A percentile compares a stretch with the other conserved stretches of the same genome.
Conservation (phyloP, 768 basidiomycete species). For the Thelephora aurantiotincta region DNA sequence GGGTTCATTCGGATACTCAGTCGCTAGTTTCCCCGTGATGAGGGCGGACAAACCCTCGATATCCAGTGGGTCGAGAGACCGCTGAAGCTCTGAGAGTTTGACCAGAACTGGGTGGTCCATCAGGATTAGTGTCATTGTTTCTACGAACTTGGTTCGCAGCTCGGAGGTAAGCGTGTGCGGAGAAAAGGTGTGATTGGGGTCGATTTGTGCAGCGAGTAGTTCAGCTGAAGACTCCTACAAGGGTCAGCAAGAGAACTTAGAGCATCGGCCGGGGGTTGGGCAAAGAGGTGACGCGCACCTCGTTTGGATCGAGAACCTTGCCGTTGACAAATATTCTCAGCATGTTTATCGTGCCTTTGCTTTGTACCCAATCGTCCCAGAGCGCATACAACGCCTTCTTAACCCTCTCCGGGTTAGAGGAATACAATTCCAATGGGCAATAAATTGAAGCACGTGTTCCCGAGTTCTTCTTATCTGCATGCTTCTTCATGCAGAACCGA, state of each 20-base stretch:
- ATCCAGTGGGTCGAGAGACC: constrained; percentile 67
- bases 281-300: constrained; percentile 12
- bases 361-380: constrained; percentile 59
- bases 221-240: constrained; percentile 7
- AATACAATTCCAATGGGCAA: constrained; percentile 88
- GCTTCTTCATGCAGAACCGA: constrained; percentile 70
- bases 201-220: constrained; percentile 11
- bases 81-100: constrained; percentile 48
- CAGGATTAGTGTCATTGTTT: constrained; percentile 33
- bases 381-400: constrained; percentile 50
- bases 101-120: constrained; percentile 36
- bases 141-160: constrained; percentile 37
- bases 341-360: constrained; percentile 62
- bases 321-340: constrained; percentile 69
- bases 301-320: constrained; percentile 39
- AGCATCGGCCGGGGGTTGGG: constrained; percentile 2
- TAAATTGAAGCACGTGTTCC: constrained; percentile 32
- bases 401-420: constrained; percentile 46
- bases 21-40: constrained; percentile 6
- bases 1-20: not conserved
- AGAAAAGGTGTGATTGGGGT: not conserved
- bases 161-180: constrained; percentile 5
- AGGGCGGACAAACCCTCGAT: constrained; percentile 56
- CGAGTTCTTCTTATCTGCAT: constrained; percentile 39
- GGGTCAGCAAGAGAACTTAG: not conserved